Evolutionary conservation across 805 yeast species (phyloP).

Genomic region (Sugiyamaella chiloensis): DNA sequence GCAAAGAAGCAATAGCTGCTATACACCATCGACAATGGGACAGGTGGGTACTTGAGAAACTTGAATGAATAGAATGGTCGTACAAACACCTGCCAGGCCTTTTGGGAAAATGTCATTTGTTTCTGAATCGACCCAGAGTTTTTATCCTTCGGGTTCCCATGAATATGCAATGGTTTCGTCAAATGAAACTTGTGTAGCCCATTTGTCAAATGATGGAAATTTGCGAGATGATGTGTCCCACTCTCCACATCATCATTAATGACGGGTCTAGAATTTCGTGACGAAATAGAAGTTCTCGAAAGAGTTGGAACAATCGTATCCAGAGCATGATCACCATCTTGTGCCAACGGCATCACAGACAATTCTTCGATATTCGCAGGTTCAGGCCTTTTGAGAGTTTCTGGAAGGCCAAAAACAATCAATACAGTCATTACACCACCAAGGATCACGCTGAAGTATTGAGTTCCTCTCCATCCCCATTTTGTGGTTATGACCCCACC

Average conservation of each 20-base stretch:
- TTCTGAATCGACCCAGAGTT: background rate
- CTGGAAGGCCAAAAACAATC: slow-evolving; percentile 65
- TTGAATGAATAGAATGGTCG: slow-evolving; percentile 59
- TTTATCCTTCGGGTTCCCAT: background rate
- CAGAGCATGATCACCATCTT: background rate
- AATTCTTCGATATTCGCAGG: slow-evolving; percentile 40
- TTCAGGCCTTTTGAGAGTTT: slow-evolving; percentile 54
- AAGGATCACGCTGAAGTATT: slow-evolving; percentile 74
- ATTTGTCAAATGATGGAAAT: background rate
- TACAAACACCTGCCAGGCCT: slow-evolving; percentile 30
- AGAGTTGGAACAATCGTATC: slow-evolving; percentile 7
- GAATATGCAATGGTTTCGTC: background rate
- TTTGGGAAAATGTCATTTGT: background rate
- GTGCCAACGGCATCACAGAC: slow-evolving; percentile 34
- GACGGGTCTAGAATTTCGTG: background rate
- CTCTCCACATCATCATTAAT: slow-evolving; percentile 9
- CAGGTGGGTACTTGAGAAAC: slow-evolving; percentile 71
- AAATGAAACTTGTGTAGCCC: slow-evolving; percentile 3
- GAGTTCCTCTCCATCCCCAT: slow-evolving; percentile 89
- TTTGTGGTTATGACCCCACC: slow-evolving; percentile 70
- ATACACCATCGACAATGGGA: slow-evolving; percentile 58
- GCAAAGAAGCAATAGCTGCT: slow-evolving; percentile 71
- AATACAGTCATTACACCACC: slow-evolving; percentile 52
- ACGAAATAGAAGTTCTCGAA: slow-evolving; percentile 1
- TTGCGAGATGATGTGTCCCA: background rate